Percentiles rank a stretch among this genome's conserved stretches.
Conservation (phyloP, 441 rosid genomes). For the Arabidopsis lyrata region DNA sequence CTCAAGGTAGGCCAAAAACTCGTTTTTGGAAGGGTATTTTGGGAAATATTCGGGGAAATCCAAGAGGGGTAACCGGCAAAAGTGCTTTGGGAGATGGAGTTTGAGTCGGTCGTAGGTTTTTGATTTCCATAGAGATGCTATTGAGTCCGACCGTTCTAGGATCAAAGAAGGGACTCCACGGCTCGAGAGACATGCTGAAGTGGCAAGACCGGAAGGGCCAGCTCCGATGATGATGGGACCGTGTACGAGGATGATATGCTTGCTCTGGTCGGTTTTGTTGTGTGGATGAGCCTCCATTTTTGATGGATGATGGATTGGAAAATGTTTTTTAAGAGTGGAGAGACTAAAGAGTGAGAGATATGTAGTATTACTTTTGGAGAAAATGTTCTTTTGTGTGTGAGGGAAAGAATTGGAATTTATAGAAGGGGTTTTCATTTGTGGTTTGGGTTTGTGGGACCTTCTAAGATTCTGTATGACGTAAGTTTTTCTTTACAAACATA, state of each 20-base stretch:
- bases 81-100: constrained; percentile 88
- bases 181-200: constrained; percentile 68
- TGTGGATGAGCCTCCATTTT: constrained; percentile 34
- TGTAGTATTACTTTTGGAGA: constrained; percentile 44
- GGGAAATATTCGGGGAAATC: constrained; percentile 73
- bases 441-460: constrained; percentile 37
- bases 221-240: constrained; percentile 90
- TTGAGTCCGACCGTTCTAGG: constrained; percentile 73
- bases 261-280: constrained; percentile 27
- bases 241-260: constrained; percentile 40
- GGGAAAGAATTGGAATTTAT: constrained; percentile 29
- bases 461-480: constrained; percentile 41
- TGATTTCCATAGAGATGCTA: constrained; percentile 88
- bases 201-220: constrained; percentile 93
- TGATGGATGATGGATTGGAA: constrained; percentile 5
- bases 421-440: constrained; percentile 24
- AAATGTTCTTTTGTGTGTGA: constrained; percentile 35
- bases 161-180: constrained; percentile 70
- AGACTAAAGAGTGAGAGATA: constrained; percentile 27
- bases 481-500: constrained; percentile 15
- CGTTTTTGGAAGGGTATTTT: constrained; percentile 73
- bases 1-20: constrained; percentile 79
- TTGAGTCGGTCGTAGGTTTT: constrained; percentile 84
- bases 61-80: constrained; percentile 70
- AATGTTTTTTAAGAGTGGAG: constrained; percentile 17